Percentiles rank a stretch among this genome's conserved stretches.
Conservation (phyloP, 176 grass and related monocot genomes). For the Secale cereale region DNA sequence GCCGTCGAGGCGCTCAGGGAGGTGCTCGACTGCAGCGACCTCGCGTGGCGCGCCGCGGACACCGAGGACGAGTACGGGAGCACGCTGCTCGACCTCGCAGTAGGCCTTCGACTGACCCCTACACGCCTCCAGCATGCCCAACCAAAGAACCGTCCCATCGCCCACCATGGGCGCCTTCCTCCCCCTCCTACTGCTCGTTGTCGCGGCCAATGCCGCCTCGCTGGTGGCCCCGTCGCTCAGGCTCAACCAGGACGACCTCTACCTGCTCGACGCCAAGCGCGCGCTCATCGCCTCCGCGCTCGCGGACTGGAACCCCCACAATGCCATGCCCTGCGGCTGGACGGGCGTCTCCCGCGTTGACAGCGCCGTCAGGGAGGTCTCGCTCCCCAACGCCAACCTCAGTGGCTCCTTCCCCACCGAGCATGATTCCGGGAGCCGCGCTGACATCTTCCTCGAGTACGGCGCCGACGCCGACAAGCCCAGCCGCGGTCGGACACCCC, state of each 20-base stretch:
- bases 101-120: slow-evolving; percentile 10
- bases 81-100: slow-evolving; percentile 55
- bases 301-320: slow-evolving; percentile 38
- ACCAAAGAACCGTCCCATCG: neutral
- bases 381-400: slow-evolving; percentile 31
- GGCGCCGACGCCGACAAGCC: slow-evolving; percentile 56
- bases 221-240: neutral
- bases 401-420: slow-evolving; percentile 55
- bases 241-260: slow-evolving; percentile 54
- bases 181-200: slow-evolving; percentile 6
- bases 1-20: slow-evolving; percentile 54
- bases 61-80: slow-evolving; percentile 33
- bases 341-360: slow-evolving; percentile 45
- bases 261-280: slow-evolving; percentile 60
- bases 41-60: slow-evolving; percentile 54
- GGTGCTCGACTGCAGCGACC: slow-evolving; percentile 61
- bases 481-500: slow-evolving; percentile 39
- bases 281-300: slow-evolving; percentile 37
- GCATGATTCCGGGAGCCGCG: too few relatives aligned
- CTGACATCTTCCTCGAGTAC: slow-evolving; percentile 68
- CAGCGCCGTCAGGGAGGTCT: slow-evolving; percentile 23
- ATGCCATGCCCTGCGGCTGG: slow-evolving; percentile 69
- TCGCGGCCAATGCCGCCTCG: neutral
- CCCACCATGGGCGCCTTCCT: slow-evolving; percentile 7
- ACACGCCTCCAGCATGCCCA: neutral